Evolutionary conservation across 352 stramenopile species (phyloP).

Genomic region (Globisporangium middletonii): DNA sequence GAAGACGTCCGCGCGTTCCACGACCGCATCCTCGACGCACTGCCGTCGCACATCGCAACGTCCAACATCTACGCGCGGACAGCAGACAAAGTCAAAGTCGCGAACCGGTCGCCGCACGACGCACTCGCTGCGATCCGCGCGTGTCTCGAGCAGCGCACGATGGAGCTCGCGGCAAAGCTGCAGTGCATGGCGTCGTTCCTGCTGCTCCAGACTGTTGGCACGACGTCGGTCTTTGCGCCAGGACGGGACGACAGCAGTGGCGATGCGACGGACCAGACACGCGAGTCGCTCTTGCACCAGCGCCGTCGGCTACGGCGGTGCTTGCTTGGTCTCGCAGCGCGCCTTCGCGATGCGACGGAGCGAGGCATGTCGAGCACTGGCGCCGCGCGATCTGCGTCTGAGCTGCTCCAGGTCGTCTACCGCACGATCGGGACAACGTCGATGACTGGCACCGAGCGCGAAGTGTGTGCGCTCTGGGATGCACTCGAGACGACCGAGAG

Average conservation of each 20-base stretch:
- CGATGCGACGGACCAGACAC: background rate
- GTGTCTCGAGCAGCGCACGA: background rate
- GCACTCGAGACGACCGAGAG: conserved; percentile 10
- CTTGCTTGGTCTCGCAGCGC: conserved; percentile 2
- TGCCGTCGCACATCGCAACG: background rate
- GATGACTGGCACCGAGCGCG: background rate
- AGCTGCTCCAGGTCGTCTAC: conserved; percentile 4
- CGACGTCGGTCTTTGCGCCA: background rate
- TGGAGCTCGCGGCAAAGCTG: background rate
- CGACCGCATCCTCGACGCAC: conserved; percentile 2
- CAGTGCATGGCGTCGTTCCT: conserved; percentile 15
- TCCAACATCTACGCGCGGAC: conserved; percentile 13
- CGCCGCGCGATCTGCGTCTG: background rate
- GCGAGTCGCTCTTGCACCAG: background rate
- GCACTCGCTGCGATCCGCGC: background rate
- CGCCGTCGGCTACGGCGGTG: background rate
- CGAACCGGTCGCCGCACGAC: conserved; percentile 4
- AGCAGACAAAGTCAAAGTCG: conserved; percentile 8
- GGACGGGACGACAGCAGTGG: background rate
- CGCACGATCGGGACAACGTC: background rate
- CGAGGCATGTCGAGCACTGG: background rate
- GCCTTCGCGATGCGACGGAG: background rate
- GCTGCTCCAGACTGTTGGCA: conserved; percentile 9
- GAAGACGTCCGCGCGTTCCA: conserved; percentile 18
- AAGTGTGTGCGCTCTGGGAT: conserved; percentile 13